These are phyloP conservation scores for Fraxinus latifolia DNA, from an alignment of 305 asterid genomes.

Conservation along the genomic window DNA sequence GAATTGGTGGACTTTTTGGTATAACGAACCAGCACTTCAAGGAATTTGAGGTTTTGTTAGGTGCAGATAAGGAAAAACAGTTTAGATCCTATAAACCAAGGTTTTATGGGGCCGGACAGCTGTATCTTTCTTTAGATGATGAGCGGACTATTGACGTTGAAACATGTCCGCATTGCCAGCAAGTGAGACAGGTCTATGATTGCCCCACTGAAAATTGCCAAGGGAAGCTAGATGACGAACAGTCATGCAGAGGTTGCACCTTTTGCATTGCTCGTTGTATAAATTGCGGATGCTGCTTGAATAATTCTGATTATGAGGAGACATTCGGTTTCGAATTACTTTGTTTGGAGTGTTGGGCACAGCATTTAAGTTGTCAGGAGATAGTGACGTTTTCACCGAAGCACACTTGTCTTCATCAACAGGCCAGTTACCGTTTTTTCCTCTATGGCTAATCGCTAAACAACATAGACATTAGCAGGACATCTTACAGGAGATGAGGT, in stretches of 20 bases:
- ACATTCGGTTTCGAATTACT: conserved; percentile 42
- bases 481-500: neutral
- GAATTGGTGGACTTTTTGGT: conserved; percentile 41
- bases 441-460: conserved; percentile 37
- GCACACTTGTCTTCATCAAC: conserved; percentile 31
- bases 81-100: conserved; percentile 34
- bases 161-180: conserved; percentile 63
- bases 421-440: conserved; percentile 38
- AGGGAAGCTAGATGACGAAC: conserved; percentile 29
- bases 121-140: conserved; percentile 56
- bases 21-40: conserved; percentile 34
- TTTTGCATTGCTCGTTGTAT: conserved; percentile 62
- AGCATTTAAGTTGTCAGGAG: conserved; percentile 33
- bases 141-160: conserved; percentile 66
- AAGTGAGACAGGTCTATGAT: conserved; percentile 56
- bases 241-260: conserved; percentile 63
- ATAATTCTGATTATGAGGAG: conserved; percentile 50
- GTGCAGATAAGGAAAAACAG: conserved; percentile 30
- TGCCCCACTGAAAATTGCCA: conserved; percentile 66
- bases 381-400: conserved; percentile 23
- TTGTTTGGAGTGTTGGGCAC: conserved; percentile 49
- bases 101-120: conserved; percentile 34
- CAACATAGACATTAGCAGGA: neutral
- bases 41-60: conserved; percentile 48
- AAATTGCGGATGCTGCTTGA: conserved; percentile 69